A percentile compares a stretch with the other conserved stretches of the same genome.
Evolutionary conservation across 306 rosid species (phyloP).

Genomic region (Adenanthera pavonina): DNA sequence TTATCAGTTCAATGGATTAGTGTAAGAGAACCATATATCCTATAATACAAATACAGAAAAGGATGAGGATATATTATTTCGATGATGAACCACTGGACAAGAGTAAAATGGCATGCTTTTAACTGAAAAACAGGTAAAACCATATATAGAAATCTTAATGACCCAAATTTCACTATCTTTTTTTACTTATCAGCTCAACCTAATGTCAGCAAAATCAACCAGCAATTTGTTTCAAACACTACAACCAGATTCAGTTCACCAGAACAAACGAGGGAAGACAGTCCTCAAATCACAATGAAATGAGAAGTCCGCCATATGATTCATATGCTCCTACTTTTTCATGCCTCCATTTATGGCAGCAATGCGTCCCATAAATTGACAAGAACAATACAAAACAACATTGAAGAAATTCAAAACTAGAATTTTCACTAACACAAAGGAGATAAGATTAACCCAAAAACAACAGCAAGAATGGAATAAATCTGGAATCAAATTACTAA

Average conservation of each 20-base stretch:
- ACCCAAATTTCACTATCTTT: conserved; percentile 3
- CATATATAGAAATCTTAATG: neutral
- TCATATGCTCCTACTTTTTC: neutral
- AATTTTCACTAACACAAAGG: neutral
- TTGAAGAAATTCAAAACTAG: neutral
- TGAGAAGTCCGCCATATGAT: neutral
- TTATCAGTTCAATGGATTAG: neutral
- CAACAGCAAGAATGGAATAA: conserved; percentile 58
- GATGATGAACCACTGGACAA: conserved; percentile 8
- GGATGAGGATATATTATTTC: neutral
- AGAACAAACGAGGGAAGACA: neutral
- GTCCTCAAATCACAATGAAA: neutral
- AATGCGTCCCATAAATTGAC: neutral
- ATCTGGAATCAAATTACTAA: conserved; percentile 55
- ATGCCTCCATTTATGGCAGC: neutral
- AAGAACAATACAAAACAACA: neutral
- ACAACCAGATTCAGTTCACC: conserved; percentile 5
- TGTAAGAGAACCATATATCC: conserved; percentile 6
- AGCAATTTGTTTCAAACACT: neutral
- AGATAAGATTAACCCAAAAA: conserved; percentile 55
- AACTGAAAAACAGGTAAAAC: neutral
- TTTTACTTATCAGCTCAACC: neutral
- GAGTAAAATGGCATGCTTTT: neutral
- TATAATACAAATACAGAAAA: neutral
- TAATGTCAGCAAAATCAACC: conserved; percentile 1